A percentile compares a stretch with the other conserved stretches of the same genome.
These are phyloP conservation scores for Sclerotinia borealis DNA, from an alignment of 2,329 filamentous ascomycete species.

Conservation along the genomic window DNA sequence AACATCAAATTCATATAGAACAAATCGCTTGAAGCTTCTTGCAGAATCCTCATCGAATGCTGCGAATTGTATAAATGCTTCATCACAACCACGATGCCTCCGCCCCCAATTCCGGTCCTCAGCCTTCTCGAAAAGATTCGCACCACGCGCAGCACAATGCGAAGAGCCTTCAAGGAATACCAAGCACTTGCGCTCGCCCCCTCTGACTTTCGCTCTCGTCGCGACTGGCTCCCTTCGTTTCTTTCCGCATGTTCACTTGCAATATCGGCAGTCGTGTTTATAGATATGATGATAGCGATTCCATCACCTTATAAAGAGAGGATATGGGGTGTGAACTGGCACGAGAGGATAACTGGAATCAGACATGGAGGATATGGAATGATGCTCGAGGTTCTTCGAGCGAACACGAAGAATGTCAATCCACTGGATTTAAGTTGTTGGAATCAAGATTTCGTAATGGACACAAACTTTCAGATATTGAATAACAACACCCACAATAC, in stretches of 20 bases:
- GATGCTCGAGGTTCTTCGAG: slow-evolving; percentile 14
- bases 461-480: neutral
- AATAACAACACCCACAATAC: neutral
- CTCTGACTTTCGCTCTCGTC: slow-evolving; percentile 11
- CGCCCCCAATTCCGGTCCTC: slow-evolving; percentile 7
- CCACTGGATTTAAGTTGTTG: slow-evolving; percentile 16
- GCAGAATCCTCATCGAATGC: slow-evolving; percentile 12
- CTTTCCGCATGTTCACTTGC: slow-evolving; percentile 14
- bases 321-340: slow-evolving; percentile 17
- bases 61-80: slow-evolving; percentile 19
- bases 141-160: slow-evolving; percentile 16
- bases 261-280: slow-evolving; percentile 14
- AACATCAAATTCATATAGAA: slow-evolving; percentile 6
- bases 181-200: slow-evolving; percentile 16
- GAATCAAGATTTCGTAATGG: neutral
- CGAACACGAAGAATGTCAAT: slow-evolving; percentile 16
- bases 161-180: slow-evolving; percentile 15
- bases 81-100: neutral
- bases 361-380: slow-evolving; percentile 19
- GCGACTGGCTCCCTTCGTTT: slow-evolving; percentile 19
- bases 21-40: slow-evolving; percentile 15
- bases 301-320: slow-evolving; percentile 18
- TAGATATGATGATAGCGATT: slow-evolving; percentile 15
- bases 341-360: slow-evolving; percentile 13
- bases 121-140: slow-evolving; percentile 15